A percentile compares a stretch with the other conserved stretches of the same genome.
Evolutionary conservation across 768 basidiomycete genomes (phyloP).

Genomic region (Rhizopogon roseolus): DNA sequence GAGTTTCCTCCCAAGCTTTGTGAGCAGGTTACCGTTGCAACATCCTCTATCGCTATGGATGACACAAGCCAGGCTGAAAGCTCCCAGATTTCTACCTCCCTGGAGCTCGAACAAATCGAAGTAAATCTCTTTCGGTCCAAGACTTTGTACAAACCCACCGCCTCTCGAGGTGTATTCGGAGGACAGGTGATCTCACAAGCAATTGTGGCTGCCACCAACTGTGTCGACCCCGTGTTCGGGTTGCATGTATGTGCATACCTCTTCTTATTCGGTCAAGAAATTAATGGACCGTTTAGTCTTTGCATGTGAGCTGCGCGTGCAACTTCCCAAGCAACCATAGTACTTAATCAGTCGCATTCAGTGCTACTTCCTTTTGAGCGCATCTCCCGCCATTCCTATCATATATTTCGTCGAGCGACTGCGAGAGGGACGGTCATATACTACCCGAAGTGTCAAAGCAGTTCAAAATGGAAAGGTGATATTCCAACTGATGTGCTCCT

Average conservation of each 20-base stretch:
- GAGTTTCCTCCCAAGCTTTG: not conserved
- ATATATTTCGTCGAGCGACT: conserved; percentile 75
- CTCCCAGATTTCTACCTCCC: conserved; percentile 62
- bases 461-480: conserved; percentile 48
- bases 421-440: conserved; percentile 71
- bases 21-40: not conserved
- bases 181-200: conserved; percentile 91
- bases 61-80: conserved; percentile 52
- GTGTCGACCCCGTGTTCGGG: conserved; percentile 58
- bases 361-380: conserved; percentile 81
- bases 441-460: conserved; percentile 60
- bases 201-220: conserved; percentile 73
- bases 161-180: conserved; percentile 75
- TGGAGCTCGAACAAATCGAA: conserved; percentile 78
- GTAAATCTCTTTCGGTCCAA: conserved; percentile 76
- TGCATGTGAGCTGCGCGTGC: conserved; percentile 50
- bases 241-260: conserved; percentile 60
- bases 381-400: conserved; percentile 67
- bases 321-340: not conserved
- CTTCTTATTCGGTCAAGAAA: not conserved
- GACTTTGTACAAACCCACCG: conserved; percentile 57
- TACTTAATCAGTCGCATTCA: conserved; percentile 24
- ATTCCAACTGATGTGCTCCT: conserved; percentile 73
- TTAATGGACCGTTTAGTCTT: conserved; percentile 38
- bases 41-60: conserved; percentile 24